Evolutionary conservation across 495 filamentous ascomycete genomes (phyloP), one percentile per base, ranked within the genome.

Genomic region (Penicillium goetzii): DNA sequence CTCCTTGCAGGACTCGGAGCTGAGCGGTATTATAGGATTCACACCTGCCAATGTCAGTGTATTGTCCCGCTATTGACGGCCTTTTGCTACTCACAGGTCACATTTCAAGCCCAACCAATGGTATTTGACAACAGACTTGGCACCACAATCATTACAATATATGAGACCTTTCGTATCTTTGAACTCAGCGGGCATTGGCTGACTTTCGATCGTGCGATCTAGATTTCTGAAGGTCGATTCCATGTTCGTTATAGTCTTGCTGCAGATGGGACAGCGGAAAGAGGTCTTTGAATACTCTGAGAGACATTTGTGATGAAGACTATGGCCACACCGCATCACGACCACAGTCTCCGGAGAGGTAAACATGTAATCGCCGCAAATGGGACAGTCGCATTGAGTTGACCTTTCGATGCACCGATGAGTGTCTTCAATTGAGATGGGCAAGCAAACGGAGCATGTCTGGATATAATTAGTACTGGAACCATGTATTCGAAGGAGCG

Each of bases 291-390:
- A 92, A 70, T 96, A 89, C 65, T 92, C 85, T 34, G 88, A 84
- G 70, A 95, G 91, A 77, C 95, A 99, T 62, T 84, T 84, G 61
- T 88, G 84, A 73, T 99, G 95, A 66, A 99, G 95, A 74, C 92
- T 95, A 74, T 99, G 95, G 10, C 96, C 96, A 75, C 95, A 99
- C 47, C 87, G 85, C 89, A 99, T 93, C 71, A 96, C 96, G 38
- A 97, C 92, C 10, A 99, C 92, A 2, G 88, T 85, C 60, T 88
- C 84, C 0, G 91, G 88, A 21, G 95, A 98, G n/a, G 89, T 92
- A 74, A 98, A 98, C 86, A 99, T 91, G 72, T 97, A 97, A 55
- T 97, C 92, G 26, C 92, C 91, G 72, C 95, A 99, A 62, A 99
- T 97, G n/a, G 95, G 95, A 72, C 95, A 99, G 71, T 97, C 90